phyloP scores from a whole-genome alignment of 805 yeast genomes.

The Brettanomyces naardenensis region DNA sequence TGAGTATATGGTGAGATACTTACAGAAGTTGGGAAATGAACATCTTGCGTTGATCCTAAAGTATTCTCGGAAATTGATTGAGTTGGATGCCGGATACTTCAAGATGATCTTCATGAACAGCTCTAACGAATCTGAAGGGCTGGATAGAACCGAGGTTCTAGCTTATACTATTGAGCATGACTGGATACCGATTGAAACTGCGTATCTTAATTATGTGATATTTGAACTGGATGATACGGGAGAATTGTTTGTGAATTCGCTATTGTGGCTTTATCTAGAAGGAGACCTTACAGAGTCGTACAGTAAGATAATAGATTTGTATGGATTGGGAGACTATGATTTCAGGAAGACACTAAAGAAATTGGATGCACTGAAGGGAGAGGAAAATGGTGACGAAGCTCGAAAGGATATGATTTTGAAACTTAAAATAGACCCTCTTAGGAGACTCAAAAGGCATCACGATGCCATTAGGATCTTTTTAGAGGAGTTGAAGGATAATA shows the following conservation, averaged over 20 bases:
- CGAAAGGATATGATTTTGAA: slow-evolving; percentile 20
- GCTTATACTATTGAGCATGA: slow-evolving; percentile 33
- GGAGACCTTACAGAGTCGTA: slow-evolving; percentile 13
- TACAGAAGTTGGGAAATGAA: slow-evolving; percentile 44
- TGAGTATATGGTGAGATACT: slow-evolving; percentile 46
- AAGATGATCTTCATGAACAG: slow-evolving; percentile 56
- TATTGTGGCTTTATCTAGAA: slow-evolving; percentile 38
- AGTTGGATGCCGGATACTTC: slow-evolving; percentile 29
- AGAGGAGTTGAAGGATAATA: slow-evolving; percentile 46
- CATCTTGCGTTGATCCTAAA: slow-evolving; percentile 48
- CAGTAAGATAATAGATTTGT: slow-evolving; percentile 28
- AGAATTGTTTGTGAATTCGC: slow-evolving; percentile 32
- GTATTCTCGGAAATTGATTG: slow-evolving; percentile 46
- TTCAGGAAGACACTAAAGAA: slow-evolving; percentile 23
- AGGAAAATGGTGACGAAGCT: slow-evolving; percentile 6
- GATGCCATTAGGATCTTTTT: slow-evolving; percentile 57
- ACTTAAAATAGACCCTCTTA: slow-evolving; percentile 50
- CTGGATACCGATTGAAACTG: slow-evolving; percentile 23
- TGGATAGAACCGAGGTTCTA: slow-evolving; percentile 46
- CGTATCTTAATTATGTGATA: slow-evolving; percentile 48
- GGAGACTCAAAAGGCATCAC: slow-evolving; percentile 51
- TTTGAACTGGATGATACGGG: slow-evolving; percentile 30
- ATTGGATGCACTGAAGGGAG: slow-evolving; percentile 12
- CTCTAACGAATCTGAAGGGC: slow-evolving; percentile 48
- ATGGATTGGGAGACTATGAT: slow-evolving; percentile 29